These are phyloP conservation scores for Crassisporium funariophilum DNA, from an alignment of 768 basidiomycete genomes.

Conservation along the genomic window DNA sequence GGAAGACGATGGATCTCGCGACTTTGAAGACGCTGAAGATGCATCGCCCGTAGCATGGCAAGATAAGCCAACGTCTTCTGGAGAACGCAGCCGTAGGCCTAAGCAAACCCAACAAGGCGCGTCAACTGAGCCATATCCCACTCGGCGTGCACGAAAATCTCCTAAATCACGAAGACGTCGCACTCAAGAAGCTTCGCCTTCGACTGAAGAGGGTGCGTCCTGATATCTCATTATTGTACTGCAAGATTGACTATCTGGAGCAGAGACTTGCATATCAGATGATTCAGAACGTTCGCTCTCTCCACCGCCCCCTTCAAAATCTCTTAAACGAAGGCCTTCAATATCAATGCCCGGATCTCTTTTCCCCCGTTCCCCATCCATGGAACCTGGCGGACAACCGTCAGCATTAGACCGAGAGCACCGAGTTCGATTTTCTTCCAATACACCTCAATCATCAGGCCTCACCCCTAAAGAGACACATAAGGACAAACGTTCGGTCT, in stretches of 20 bases:
- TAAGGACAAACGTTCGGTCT: not conserved
- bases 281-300: constrained; percentile 26
- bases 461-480: not conserved
- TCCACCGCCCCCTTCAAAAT: constrained; percentile 29
- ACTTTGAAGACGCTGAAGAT: constrained; percentile 1
- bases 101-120: not conserved
- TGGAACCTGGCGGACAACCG: constrained; percentile 48
- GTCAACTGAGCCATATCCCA: constrained; percentile 1
- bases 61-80: constrained; percentile 2
- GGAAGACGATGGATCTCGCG: constrained; percentile 8
- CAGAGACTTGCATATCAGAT: not conserved
- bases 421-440: constrained; percentile 42
- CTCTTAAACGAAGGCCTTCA: constrained; percentile 43
- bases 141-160: not conserved
- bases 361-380: constrained; percentile 72
- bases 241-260: not conserved
- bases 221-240: not conserved
- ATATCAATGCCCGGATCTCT: constrained; percentile 80
- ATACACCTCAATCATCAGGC: not conserved
- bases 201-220: constrained; percentile 10
- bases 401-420: constrained; percentile 23
- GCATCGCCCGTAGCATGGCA: constrained; percentile 9
- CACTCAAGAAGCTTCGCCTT: not conserved
- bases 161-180: constrained; percentile 1
- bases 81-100: not conserved